Base-by-base conservation (phyloP, 139 green algal species). In the Haematococcus sp. region DNA sequence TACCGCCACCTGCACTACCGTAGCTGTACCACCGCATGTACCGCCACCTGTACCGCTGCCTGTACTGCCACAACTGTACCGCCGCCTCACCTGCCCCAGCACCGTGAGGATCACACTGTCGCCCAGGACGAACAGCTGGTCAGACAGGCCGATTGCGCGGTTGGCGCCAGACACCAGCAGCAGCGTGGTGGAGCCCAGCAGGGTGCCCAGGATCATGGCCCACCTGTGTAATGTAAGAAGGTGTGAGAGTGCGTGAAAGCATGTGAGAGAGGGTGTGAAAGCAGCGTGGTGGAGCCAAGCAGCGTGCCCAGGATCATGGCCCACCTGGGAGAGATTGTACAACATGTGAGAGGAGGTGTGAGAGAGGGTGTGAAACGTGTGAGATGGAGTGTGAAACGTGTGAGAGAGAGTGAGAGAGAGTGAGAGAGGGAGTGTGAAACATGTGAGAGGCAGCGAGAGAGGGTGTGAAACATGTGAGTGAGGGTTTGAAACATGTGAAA, bases 71-170 rank as follows among this genome's bases (percentile, higher is more conserved):
- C 11, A 11, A 49, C 40, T 49, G 40, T 7, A 55, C 25, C 3
- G 3, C 49, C 27, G 31, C 25, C 78, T 1, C 70, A 84, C 76
- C 86, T 94, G 86, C 0, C 92, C 95, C 19, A 98, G 86, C 33
- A 97, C 94, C 31, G 93, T 96, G 16, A 99, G 89, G 23, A 98
- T 79, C 9, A 96, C 84, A 4, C 79, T 89, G 86, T 99, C 96
- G 0, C 88, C 93, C 78, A 99, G 80, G 33, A 94, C 89, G 78
- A 99, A 99, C 15, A 93, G 63, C 76, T 97, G 71, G 82, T 98
- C 85, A 44, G 65, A 88, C 2, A 98, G 82, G 1, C 88, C 83
- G 60, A 88, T 70, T 31, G 74, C 9, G 13, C 63, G 67, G 81
- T 95, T 94, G 40, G 78, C 11, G 4, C 89, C 82, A 55, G 74